These are phyloP conservation scores for Claviceps spartinae DNA, from an alignment of 2,329 filamentous ascomycete genomes.

Conservation along the genomic window DNA sequence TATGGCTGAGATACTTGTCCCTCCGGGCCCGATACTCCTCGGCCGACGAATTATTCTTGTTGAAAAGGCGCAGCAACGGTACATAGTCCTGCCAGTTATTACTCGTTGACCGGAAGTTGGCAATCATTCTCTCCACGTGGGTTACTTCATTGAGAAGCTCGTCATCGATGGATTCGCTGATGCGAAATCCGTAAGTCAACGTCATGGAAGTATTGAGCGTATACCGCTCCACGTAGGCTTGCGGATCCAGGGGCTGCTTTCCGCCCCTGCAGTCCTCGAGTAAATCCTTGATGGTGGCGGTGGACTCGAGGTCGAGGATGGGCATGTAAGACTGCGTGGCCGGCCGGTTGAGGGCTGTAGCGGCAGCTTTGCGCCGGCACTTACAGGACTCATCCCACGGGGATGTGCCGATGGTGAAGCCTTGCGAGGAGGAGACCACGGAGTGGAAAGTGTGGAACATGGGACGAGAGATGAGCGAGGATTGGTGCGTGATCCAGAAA, in stretches of 20 bases:
- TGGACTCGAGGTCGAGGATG: conserved; percentile 66
- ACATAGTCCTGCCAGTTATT: conserved; percentile 82
- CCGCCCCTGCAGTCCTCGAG: conserved; percentile 50
- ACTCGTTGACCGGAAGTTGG: conserved; percentile 63
- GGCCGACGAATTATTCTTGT: conserved; percentile 48
- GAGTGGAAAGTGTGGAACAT: conserved; percentile 72
- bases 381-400: conserved; percentile 78
- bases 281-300: conserved; percentile 58
- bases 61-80: conserved; percentile 54
- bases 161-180: conserved; percentile 55
- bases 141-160: conserved; percentile 59
- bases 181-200: conserved; percentile 66
- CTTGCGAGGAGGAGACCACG: conserved; percentile 62
- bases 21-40: conserved; percentile 52
- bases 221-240: conserved; percentile 60
- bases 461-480: conserved; percentile 62
- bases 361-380: conserved; percentile 60
- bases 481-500: conserved; percentile 69
- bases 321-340: conserved; percentile 70
- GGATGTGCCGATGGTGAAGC: conserved; percentile 71
- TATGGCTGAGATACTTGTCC: conserved; percentile 51
- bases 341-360: conserved; percentile 63
- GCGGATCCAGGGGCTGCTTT: conserved; percentile 52
- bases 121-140: conserved; percentile 60
- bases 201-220: conserved; percentile 67